Evolutionary conservation across 2,329 filamentous ascomycete genomes (phyloP), one percentile per base, ranked within the genome.

Genomic region (Chaetomium sp.): DNA sequence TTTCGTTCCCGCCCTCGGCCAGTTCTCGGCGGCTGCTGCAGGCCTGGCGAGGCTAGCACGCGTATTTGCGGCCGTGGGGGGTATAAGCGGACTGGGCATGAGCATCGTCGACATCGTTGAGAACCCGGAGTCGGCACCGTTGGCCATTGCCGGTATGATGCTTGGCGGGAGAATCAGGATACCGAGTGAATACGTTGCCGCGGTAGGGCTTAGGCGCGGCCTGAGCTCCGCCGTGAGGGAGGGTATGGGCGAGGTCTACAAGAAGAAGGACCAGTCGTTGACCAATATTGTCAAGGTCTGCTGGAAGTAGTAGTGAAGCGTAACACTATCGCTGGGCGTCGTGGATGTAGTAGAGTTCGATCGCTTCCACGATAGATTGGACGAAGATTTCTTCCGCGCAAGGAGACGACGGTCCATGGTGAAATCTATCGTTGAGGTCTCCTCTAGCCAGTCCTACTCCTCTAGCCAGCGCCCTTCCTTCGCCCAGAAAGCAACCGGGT

Each of bases 241-340:
- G 7, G 45, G 45, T 8, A 49, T 49, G 45, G 45, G 45, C 45
- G 45, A 49, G 19, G 45, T 21, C 21, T 49, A 31, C 45, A 49
- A 49, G 45, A 49, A 21, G 16, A 49, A 49, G 7, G 45, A 49
- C n/a, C 13, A 49, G 45, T 49, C 45, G 45, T 49, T 49, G 45
- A 49, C 45, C 45, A 49, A 49, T 21, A 49, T 49, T 21, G 45
- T 49, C 45, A 49, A 21, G 45, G 45, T 21, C 45, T 49, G 45
- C 45, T 16, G 45, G 16, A 8, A 21, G 45, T 21, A 49, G 45
- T 47, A 31, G 29, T 31, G 29, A 31, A 31, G 29, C 29, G 29
- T 38, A 38, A 38, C 13, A 38, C 72, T 71, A 77, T 79, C 76
- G 67, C 75, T 79, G 13, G 76, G 72, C 27, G 75, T 78, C 58